Conservation (phyloP, 2,329 filamentous ascomycete species). For the Leptographium lundbergii region DNA sequence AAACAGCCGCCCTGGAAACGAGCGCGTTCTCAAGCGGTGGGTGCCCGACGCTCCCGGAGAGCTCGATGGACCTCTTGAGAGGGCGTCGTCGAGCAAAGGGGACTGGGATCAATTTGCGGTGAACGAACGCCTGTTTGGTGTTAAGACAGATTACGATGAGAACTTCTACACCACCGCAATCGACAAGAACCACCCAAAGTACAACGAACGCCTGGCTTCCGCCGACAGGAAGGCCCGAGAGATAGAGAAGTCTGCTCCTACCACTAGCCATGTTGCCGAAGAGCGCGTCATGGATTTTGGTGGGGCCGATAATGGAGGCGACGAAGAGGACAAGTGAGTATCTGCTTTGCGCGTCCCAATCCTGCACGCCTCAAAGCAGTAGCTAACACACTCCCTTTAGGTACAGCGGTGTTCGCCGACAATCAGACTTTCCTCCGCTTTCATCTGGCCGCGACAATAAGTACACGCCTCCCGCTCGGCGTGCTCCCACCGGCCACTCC, state of each 20-base stretch:
- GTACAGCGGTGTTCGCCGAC: slow-evolving; percentile 83
- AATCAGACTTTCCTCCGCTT: slow-evolving; percentile 58
- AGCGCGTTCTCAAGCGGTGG: slow-evolving; percentile 74
- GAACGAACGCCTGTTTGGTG: slow-evolving; percentile 77
- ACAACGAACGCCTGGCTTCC: slow-evolving; percentile 61
- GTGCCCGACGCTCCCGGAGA: slow-evolving; percentile 52
- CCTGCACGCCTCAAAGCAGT: not conserved
- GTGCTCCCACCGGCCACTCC: slow-evolving; percentile 62
- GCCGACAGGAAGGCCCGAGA: slow-evolving; percentile 79
- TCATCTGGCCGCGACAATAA: slow-evolving; percentile 42
- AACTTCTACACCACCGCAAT: slow-evolving; percentile 89
- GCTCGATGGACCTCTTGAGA: slow-evolving; percentile 61
- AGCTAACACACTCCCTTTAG: slow-evolving; percentile 26
- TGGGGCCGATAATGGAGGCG: slow-evolving; percentile 51
- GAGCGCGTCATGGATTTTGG: slow-evolving; percentile 65
- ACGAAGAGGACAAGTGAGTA: slow-evolving; percentile 84
- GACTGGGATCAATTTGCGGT: slow-evolving; percentile 90
- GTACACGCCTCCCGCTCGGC: slow-evolving; percentile 82
- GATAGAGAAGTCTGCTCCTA: slow-evolving; percentile 64
- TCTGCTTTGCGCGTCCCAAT: not conserved
- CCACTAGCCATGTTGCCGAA: slow-evolving; percentile 77
- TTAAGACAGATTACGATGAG: slow-evolving; percentile 86
- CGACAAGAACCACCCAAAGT: slow-evolving; percentile 70
- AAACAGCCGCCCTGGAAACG: slow-evolving; percentile 52
- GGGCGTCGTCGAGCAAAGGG: slow-evolving; percentile 25